Evolutionary conservation across 2,329 filamentous ascomycete genomes (phyloP).

Genomic region (Xylariaceae sp.): DNA sequence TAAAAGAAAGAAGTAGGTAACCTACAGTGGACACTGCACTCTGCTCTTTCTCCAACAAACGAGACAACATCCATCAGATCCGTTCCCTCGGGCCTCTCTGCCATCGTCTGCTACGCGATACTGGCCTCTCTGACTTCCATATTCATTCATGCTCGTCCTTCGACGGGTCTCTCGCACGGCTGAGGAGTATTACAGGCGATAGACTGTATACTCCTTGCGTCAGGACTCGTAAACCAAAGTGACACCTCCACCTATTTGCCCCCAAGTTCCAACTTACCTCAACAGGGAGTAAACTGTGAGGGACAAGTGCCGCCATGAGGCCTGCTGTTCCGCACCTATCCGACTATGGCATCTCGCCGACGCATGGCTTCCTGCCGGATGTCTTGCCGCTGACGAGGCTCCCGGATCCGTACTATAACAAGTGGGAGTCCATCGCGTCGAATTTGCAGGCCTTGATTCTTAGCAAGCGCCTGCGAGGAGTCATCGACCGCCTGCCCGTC

Average conservation of each 20-base stretch:
- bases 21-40: too few species aligned
- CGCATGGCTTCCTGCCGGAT: slow-evolving; percentile 82
- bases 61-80: too few species aligned
- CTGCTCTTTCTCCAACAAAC: too few species aligned
- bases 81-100: too few species aligned
- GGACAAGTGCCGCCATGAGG: slow-evolving; percentile 40
- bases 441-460: slow-evolving; percentile 86
- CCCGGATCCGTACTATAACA: slow-evolving; percentile 86
- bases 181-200: slow-evolving; percentile 56
- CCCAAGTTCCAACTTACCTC: background rate
- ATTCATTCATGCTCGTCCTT: slow-evolving; percentile 32
- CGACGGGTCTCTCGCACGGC: slow-evolving; percentile 43
- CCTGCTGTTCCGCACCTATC: slow-evolving; percentile 57
- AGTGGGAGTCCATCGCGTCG: slow-evolving; percentile 82
- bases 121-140: slow-evolving; percentile 1
- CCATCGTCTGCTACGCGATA: background rate
- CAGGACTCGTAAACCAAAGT: slow-evolving; percentile 39
- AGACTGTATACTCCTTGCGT: slow-evolving; percentile 61
- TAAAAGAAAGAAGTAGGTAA: too few species aligned
- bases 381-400: slow-evolving; percentile 73
- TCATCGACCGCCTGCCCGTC: slow-evolving; percentile 75
- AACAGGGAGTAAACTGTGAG: slow-evolving; percentile 1
- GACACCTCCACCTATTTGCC: too few species aligned
- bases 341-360: slow-evolving; percentile 74
- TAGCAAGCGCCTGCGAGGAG: slow-evolving; percentile 72